A percentile compares a stretch with the other conserved stretches of the same genome.
Conservation (phyloP, 805 yeast species). For the fission yeast (Schizosaccharomyces pombe) region DNA sequence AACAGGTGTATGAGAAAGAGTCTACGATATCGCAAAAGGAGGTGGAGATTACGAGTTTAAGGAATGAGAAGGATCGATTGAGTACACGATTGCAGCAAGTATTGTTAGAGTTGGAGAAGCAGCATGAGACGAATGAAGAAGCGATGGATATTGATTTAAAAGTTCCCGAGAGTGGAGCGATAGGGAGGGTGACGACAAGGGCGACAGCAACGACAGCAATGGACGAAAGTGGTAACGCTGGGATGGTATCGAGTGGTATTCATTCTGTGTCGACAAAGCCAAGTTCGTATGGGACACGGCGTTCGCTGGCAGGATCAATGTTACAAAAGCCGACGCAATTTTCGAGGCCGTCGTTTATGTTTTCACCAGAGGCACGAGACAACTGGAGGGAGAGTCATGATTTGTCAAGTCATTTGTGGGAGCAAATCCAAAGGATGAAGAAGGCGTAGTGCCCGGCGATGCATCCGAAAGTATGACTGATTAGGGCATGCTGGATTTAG, state of each 20-base stretch:
- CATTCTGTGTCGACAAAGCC: too few relatives aligned
- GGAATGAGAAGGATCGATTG: neutral
- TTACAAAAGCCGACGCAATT: neutral
- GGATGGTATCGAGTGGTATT: too few relatives aligned
- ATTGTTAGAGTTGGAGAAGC: neutral
- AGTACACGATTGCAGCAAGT: neutral
- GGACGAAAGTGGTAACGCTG: too few relatives aligned
- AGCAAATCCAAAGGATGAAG: constrained; percentile 1
- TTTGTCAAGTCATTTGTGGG: neutral
- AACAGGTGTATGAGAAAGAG: neutral
- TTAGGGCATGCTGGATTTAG: too few relatives aligned
- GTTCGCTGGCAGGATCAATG: neutral
- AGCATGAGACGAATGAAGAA: neutral
- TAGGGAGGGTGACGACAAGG: neutral
- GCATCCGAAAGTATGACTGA: too few relatives aligned
- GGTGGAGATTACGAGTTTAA: neutral
- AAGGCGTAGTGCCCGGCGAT: too few relatives aligned
- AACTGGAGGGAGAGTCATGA: neutral
- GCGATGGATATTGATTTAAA: neutral
- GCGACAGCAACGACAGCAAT: neutral
- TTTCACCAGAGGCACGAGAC: too few relatives aligned
- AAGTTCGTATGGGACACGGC: too few relatives aligned
- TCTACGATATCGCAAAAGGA: neutral
- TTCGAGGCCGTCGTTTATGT: neutral
- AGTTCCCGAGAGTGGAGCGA: neutral